Base-by-base conservation (phyloP, 106 monocot genomes). In the Platanthera guangdongensis region DNA sequence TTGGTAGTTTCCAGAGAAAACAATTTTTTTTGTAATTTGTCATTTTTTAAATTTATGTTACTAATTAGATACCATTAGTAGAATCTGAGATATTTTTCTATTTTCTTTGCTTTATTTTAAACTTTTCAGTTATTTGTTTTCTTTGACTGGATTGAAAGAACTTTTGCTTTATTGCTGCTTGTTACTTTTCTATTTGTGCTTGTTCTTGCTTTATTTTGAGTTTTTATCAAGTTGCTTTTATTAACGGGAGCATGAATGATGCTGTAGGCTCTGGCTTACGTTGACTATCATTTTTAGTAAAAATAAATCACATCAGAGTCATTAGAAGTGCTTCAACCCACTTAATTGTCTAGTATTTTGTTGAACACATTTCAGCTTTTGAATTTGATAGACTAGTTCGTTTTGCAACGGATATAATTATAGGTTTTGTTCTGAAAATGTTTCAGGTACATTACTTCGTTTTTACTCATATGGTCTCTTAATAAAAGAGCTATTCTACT, bases 401-500 rank as follows among this genome's bases (percentile, higher is more conserved):
- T 70, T 48, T 45, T 67, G 47, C n/a, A 48, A 15, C 47, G 15
- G 15, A 6, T 47, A 2, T 70, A 70, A 47, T 65, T 65, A 9
- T 70, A 48, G n/a, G 13, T 48, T 70, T 70, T 47, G 15, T 70
- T 70, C n/a, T 48, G 15, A 70, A 68, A 81, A 55, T 72, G 47
- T 57, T 76, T 71, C 82, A 97, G 97, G 85, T 97, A 94, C 53
- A 81, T 97, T 80, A 89, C 87, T 57, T 79, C 85, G 0, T 48
- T 82, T 79, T 72, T 94, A 68, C 97, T 97, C 47, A 71, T 91
- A 39, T 88, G 87, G 87, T 86, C 74, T 82, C 94, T 97, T 46
- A 89, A 87, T 82, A 93, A 84, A 83, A 97, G 78, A 79, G 87
- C 89, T 62, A 86, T 87, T 81, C 75, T 97, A 69, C 75, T 97